Evolutionary conservation across 208 protist genomes (phyloP).

Genomic region (Kentomonas sorsogonicus): DNA sequence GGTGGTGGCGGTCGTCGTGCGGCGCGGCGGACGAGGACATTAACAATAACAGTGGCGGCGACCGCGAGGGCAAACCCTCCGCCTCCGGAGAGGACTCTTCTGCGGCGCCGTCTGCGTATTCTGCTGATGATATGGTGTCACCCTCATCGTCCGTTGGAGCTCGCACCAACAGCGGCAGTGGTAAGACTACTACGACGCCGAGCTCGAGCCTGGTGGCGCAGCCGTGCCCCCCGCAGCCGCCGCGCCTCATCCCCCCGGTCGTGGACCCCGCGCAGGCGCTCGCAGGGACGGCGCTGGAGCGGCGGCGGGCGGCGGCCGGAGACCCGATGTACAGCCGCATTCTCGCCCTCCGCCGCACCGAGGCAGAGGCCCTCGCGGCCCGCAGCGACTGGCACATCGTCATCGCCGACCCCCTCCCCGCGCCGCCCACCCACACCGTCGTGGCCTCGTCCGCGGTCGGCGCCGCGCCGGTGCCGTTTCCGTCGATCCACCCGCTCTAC

Average conservation of each 20-base stretch:
- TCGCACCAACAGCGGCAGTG: no score
- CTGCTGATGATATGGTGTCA: constrained; percentile 19
- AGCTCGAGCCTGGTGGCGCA: no score
- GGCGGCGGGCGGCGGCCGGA: constrained; percentile 25
- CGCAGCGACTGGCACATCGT: constrained; percentile 42
- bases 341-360: constrained; percentile 15
- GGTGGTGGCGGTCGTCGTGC: no score
- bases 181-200: no score
- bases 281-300: constrained; percentile 28
- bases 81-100: no score
- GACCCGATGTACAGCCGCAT: constrained; percentile 22
- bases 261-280: constrained; percentile 29
- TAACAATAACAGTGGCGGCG: no score
- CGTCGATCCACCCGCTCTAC: constrained; percentile 48
- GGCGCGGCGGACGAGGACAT: no score
- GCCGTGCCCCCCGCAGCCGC: no score
- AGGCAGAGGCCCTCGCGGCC: constrained; percentile 17
- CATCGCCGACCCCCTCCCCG: constrained; percentile 57
- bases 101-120: constrained; percentile 25
- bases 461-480: constrained; percentile 38
- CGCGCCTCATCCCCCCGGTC: constrained; percentile 15
- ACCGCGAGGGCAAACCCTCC: no score
- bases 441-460: no score
- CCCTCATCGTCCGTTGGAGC: no score
- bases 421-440: constrained; percentile 22